Conservation (phyloP, 805 yeast species). For the Peterozyma toletana region DNA sequence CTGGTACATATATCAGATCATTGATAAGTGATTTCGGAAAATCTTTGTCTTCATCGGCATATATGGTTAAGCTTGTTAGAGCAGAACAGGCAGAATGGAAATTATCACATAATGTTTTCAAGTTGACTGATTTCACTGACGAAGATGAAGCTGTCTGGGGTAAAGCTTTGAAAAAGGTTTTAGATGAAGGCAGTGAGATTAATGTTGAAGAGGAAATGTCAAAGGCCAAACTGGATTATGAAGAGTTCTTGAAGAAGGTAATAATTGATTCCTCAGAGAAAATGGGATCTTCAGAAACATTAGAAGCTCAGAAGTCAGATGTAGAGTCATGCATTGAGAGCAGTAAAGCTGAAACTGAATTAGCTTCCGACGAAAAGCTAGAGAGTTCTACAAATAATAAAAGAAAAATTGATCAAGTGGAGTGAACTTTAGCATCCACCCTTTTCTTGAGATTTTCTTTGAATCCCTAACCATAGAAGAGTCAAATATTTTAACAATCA, state of each 20-base stretch:
- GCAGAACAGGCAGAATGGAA: conserved; percentile 80
- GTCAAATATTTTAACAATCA: too few species aligned
- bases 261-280: neutral
- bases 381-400: neutral
- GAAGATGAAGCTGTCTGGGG: conserved; percentile 66
- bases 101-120: conserved; percentile 61
- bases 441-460: too few species aligned
- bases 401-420: neutral
- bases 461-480: too few species aligned
- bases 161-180: conserved; percentile 47
- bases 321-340: conserved; percentile 3
- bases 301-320: neutral
- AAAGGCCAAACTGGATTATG: conserved; percentile 8
- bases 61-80: conserved; percentile 80
- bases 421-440: too few species aligned
- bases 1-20: conserved; percentile 93
- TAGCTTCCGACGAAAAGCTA: too few species aligned
- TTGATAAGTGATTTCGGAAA: conserved; percentile 84
- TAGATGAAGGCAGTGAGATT: conserved; percentile 34
- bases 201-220: conserved; percentile 27
- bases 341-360: neutral
- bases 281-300: neutral
- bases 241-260: neutral
- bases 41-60: conserved; percentile 72
- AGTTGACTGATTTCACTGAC: conserved; percentile 55